Evolutionary conservation across 2,329 filamentous ascomycete genomes (phyloP), one percentile per base, ranked within the genome.

Genomic region (Ceratocystis smalleyi): DNA sequence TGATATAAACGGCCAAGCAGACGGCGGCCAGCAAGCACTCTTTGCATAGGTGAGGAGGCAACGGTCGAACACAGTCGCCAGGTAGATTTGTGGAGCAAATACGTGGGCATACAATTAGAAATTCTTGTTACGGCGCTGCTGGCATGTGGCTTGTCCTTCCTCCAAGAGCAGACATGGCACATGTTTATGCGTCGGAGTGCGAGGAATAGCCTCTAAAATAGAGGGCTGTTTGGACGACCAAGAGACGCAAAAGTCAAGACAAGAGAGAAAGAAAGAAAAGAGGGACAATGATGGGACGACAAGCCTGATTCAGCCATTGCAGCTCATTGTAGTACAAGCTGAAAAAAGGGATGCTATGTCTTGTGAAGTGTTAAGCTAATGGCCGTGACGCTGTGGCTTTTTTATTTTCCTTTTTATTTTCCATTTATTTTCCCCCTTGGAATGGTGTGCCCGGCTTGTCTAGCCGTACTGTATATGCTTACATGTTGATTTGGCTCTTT

Each of bases 261-360:
- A n/a, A 17, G 17, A 22, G 22, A 7, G 45, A 35, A 30, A 35
- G 30, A 55, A 57, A 19, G 54, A 57, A 19, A 35, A 17, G 24
- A 30, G 27, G 32, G 24, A 15, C 32, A 17, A 57, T 57, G 24
- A 57, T 57, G 54, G 54, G 54, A 57, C 27, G 54, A 57, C 54
- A 57, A 10, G 54, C 27, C 54, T 32, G 19, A 17, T 7, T 32
- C 27, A 57, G 51, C 35, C 27, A 32, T 32, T 57, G 27, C 54
- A n/a, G 54, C 24, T 57, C 54, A 57, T 57, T 57, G 54, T 57
- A 57, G 27, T 19, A 57, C 54, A 57, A 57, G 54, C 54, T 35
- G 54, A 57, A 57, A 32, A 35, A 57, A 57, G 32, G 3, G 45
- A 35, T 8, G 54, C 19, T 2, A 57, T 30, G 27, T 10, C 10